Base-by-base conservation (phyloP, 306 rosid genomes). In the Morella rubra region DNA sequence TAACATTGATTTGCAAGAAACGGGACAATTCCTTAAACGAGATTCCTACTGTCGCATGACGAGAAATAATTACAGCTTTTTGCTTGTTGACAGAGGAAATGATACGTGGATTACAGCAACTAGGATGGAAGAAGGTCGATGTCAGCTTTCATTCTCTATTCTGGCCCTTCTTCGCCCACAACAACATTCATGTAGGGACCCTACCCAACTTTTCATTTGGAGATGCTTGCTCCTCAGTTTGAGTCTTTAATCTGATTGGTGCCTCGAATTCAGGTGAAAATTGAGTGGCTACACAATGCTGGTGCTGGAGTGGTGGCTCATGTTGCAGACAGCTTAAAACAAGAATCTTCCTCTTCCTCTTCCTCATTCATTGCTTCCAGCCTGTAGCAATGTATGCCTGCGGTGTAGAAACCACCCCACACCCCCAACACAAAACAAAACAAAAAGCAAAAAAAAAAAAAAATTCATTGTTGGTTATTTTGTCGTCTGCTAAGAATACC, bases 101-200 rank as follows among this genome's bases (percentile, higher is more conserved):
- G 84, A 88, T 92, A 60, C 85, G 68, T 10, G 97, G 97, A 65
- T 88, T 95, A 41, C 98, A 92, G 84, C 90, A 83, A 80, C 59
- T 95, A 88, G 93, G 93, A 70, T 95, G 97, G 98, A 95, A 83
- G 82, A 92, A 92, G 85, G 89, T 95, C 22, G 97, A 92, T 74
- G 97, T 92, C 88, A 95, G 92, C 90, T 95, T 95, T 80, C 98
- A 95, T 75, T 84, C 96, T 8, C 89, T 97, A 24, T 74, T 83
- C 62, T 92, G 88, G 97, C 97, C 97, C 71, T 92, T 90, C 92
- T 95, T 95, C 37, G 98, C 97, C 60, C 98, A 95, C 77, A 95
- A 95, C 91, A 92, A 95, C 91, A 95, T 95, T 85, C 97, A 92
- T 81, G 98, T 95, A 87, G 71, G 46, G 71, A 56, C 52, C 27